Evolutionary conservation across 2,329 filamentous ascomycete genomes (phyloP).

Genomic region (Verticillium alfalfae): DNA sequence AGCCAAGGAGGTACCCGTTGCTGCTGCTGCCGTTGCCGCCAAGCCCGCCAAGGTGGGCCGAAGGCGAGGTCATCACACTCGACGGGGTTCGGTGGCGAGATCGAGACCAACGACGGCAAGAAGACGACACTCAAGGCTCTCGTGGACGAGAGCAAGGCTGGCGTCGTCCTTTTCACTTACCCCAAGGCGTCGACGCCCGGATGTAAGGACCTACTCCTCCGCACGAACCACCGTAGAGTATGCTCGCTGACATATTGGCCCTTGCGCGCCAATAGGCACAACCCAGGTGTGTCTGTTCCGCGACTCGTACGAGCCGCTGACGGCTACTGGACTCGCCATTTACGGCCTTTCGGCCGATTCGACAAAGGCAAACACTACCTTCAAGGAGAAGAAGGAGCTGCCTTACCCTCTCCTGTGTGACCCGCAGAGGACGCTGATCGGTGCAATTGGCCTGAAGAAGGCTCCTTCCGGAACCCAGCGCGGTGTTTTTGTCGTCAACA

Average conservation of each 20-base stretch:
- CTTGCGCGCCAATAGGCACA: constrained; percentile 56
- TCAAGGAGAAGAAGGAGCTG: constrained; percentile 86
- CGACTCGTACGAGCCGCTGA: constrained; percentile 73
- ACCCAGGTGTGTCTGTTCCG: constrained; percentile 92
- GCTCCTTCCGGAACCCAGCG: constrained; percentile 71
- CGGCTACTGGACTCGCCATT: constrained; percentile 73
- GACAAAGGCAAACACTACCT: constrained; percentile 86
- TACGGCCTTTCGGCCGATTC: constrained; percentile 87
- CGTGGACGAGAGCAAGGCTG: constrained; percentile 74
- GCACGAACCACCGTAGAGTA: background rate
- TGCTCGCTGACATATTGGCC: background rate
- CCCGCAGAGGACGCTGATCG: constrained; percentile 65
- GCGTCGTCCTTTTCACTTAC: constrained; percentile 91
- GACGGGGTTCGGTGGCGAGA: constrained; percentile 61
- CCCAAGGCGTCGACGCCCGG: constrained; percentile 91
- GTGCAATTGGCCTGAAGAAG: constrained; percentile 87
- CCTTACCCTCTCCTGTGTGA: constrained; percentile 89
- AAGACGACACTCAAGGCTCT: constrained; percentile 77
- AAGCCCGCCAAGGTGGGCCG: constrained; percentile 36
- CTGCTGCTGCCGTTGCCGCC: constrained; percentile 22
- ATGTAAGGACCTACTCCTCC: constrained; percentile 56
- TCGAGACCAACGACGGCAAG: constrained; percentile 79
- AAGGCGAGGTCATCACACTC: constrained; percentile 51
- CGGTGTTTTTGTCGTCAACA: constrained; percentile 83
- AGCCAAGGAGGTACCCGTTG: constrained; percentile 6